Percentiles rank a stretch among this genome's conserved stretches.
Conservation (phyloP, 202 grass and related monocot genomes). For the Sporobolus alterniflorus region DNA sequence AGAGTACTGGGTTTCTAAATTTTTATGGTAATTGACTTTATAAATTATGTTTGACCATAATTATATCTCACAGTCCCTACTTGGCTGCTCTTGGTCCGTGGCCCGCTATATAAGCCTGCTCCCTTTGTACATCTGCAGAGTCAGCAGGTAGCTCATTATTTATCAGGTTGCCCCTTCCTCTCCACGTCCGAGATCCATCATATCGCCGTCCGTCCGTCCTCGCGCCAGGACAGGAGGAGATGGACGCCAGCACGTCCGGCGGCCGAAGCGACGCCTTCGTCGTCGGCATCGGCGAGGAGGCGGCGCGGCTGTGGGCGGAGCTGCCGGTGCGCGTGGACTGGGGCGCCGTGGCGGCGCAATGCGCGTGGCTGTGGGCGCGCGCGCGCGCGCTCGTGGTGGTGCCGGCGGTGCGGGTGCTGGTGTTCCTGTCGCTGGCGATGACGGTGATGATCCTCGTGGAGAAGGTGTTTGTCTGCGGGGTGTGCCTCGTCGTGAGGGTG, state of each 20-base stretch:
- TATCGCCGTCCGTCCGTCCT: not conserved
- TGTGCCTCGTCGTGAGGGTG: constrained; percentile 35
- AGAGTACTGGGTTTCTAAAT: too few species aligned
- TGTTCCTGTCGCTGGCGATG: constrained; percentile 56
- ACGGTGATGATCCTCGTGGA: constrained; percentile 70
- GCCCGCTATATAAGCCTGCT: not conserved
- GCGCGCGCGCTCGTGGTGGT: constrained; percentile 49
- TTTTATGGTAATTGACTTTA: too few species aligned
- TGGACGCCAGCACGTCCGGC: not conserved
- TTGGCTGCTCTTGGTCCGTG: too few species aligned
- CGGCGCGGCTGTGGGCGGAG: constrained; percentile 40
- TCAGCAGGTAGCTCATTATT: not conserved
- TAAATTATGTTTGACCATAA: too few species aligned
- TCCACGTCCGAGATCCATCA: not conserved
- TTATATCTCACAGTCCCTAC: too few species aligned
- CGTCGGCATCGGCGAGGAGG: not conserved
- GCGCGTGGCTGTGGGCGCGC: constrained; percentile 14
- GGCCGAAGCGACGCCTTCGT: too few species aligned
- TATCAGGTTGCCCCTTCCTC: not conserved
- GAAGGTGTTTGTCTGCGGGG: constrained; percentile 69
- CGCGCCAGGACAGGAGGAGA: not conserved
- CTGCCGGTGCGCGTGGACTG: constrained; percentile 50
- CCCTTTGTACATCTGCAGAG: not conserved
- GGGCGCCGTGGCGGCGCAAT: constrained; percentile 37
- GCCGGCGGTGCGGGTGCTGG: constrained; percentile 42